Evolutionary conservation across 2,329 filamentous ascomycete species (phyloP).

Genomic region (Stemphylium beticola): DNA sequence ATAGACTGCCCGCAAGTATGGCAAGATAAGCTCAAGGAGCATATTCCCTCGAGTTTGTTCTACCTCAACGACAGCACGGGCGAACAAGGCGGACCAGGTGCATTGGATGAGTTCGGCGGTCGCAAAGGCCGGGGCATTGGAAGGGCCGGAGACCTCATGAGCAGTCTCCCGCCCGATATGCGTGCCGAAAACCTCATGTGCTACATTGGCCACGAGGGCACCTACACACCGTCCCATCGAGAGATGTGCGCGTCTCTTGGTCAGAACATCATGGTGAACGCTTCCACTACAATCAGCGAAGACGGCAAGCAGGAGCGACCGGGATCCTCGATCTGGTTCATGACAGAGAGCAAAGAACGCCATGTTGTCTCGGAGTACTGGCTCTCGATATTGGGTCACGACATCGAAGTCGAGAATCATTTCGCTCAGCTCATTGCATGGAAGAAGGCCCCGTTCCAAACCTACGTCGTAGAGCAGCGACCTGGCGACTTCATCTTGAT

Average conservation of each 20-base stretch:
- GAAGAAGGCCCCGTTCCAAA: slow-evolving; percentile 92
- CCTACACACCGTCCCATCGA: slow-evolving; percentile 90
- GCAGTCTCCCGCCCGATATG: slow-evolving; percentile 83
- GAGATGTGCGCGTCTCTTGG: slow-evolving; percentile 98
- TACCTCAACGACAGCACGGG: slow-evolving; percentile 86
- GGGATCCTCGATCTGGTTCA: slow-evolving; percentile 96
- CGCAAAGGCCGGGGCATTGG: slow-evolving; percentile 65
- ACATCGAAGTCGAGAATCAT: slow-evolving; percentile 95
- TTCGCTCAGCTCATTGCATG: slow-evolving; percentile 95
- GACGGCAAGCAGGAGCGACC: slow-evolving; percentile 74
- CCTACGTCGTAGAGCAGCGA: slow-evolving; percentile 89
- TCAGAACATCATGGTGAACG: slow-evolving; percentile 98
- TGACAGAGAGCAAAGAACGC: slow-evolving; percentile 95
- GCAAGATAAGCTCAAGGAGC: slow-evolving; percentile 77
- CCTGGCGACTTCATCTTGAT: slow-evolving; percentile 93
- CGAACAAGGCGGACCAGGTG: slow-evolving; percentile 61
- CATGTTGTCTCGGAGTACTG: slow-evolving; percentile 93
- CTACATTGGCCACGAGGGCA: slow-evolving; percentile 96
- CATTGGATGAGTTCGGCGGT: slow-evolving; percentile 56
- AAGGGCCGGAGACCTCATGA: slow-evolving; percentile 91
- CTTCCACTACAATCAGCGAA: slow-evolving; percentile 69
- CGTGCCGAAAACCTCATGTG: slow-evolving; percentile 97
- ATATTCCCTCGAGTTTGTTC: slow-evolving; percentile 82
- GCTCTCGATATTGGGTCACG: slow-evolving; percentile 88
- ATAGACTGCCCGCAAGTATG: slow-evolving; percentile 92